Base-by-base conservation (phyloP, 495 filamentous ascomycete species). In the Neurospora pannonica region DNA sequence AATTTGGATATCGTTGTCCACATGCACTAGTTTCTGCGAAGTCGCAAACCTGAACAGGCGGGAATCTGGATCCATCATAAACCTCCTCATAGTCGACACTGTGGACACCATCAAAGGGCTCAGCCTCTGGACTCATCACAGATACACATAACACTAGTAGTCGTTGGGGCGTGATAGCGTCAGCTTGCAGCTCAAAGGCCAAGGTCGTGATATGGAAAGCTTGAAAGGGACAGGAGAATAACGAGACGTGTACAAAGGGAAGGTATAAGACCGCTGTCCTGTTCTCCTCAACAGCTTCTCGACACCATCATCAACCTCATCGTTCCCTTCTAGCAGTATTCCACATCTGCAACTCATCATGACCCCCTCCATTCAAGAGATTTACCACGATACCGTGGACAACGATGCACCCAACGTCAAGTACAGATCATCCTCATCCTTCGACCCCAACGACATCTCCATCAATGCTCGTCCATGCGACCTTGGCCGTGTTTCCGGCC, bases 391-490 rank as follows among this genome's bases (percentile, higher is more conserved):
- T 9, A 34, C 15, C 6, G 54, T 62, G 54, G 54, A 9, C 7
- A 19, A 34, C 24, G 3, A 7, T 7, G 6, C 28, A 62, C 54
- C 54, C 54, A 62, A 34, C 15, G 54, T 31, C 28, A 34, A 34
- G 28, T 11, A 4, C 46, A 62, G 28, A 4, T 19, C 24, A 19
- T 34, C 28, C 24, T 62, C 54, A 7, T 62, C 28, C 54, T 62
- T 62, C 3, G 54, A 62, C 54, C 54, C 60, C 42, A 73, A 70
- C 76, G 72, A 78, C 71, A 21, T 71, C 19, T 74, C 75, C 24
- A 73, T 78, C n/a, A 74, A 74, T 4, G 36, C 73, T 38, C 24
- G 54, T 0, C 74, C 77, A 19, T 39, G 71, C 71, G 76, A 78
- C 48, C 38, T 76, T 37, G 70, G 36, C 19, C 38, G 24, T 19